These are phyloP conservation scores for Cercophora newfieldiana DNA, from an alignment of 495 filamentous ascomycete species.

Conservation along the genomic window DNA sequence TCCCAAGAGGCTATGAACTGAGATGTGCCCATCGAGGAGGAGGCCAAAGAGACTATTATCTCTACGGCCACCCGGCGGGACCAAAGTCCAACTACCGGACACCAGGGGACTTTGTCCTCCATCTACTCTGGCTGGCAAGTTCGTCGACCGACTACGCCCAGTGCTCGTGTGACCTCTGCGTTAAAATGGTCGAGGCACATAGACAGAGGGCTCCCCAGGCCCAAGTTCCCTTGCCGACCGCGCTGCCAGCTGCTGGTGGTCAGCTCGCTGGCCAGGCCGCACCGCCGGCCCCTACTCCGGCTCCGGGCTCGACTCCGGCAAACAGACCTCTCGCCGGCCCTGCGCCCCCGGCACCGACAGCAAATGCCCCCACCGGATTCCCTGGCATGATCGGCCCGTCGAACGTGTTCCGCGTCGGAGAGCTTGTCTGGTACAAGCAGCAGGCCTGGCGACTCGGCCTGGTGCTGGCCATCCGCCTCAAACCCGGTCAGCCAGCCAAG, in stretches of 20 bases:
- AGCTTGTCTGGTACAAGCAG: conserved; percentile 46
- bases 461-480: conserved; percentile 28
- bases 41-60: conserved; percentile 39
- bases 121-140: conserved; percentile 42
- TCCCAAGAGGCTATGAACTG: conserved; percentile 37
- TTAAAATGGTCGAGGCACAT: conserved; percentile 20
- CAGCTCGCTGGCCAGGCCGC: neutral
- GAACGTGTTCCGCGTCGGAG: conserved; percentile 43
- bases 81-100: conserved; percentile 39
- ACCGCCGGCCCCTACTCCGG: neutral
- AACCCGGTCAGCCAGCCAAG: conserved; percentile 2
- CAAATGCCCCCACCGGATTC: conserved; percentile 7
- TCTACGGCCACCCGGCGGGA: conserved; percentile 45
- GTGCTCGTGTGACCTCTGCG: conserved; percentile 41
- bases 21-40: conserved; percentile 28
- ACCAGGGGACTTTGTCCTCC: conserved; percentile 42
- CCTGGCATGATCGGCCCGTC: conserved; percentile 27
- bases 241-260: neutral
- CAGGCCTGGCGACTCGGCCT: conserved; percentile 42
- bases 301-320: neutral
- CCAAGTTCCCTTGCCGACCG: neutral
- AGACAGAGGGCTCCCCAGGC: conserved; percentile 10
- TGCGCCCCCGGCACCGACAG: conserved; percentile 1
- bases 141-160: conserved; percentile 31
- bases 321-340: neutral